Conservation (phyloP, 2,329 filamentous ascomycete genomes). For the Pestalotiopsis sp. region DNA sequence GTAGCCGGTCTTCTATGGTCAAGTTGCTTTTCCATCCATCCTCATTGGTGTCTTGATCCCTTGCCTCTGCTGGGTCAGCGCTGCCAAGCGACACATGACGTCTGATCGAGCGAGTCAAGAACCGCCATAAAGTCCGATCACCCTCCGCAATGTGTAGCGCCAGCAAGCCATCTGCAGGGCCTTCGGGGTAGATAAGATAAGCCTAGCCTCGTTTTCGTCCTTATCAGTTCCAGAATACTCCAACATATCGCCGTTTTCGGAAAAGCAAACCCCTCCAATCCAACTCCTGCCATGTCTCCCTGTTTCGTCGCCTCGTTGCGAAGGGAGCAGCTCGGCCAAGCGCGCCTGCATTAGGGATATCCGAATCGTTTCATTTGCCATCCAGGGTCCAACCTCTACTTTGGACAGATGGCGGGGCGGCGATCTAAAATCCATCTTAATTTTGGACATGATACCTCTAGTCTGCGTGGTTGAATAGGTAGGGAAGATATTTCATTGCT, state of each 20-base stretch:
- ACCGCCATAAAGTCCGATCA: constrained; percentile 2
- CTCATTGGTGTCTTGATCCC: background rate
- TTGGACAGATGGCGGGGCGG: background rate
- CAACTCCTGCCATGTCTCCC: background rate
- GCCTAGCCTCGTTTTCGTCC: background rate
- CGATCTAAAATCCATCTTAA: background rate
- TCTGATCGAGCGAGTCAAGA: constrained; percentile 3
- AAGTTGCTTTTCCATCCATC: background rate
- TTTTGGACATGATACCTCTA: background rate
- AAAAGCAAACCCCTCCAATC: constrained; percentile 3
- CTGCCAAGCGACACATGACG: background rate
- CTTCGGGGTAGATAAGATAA: constrained; percentile 5
- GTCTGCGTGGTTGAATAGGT: background rate
- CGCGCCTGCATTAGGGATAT: constrained; percentile 1
- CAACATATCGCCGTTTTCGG: constrained; percentile 5
- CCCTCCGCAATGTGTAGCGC: constrained; percentile 4
- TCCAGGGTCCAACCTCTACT: constrained; percentile 4
- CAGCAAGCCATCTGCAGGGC: background rate
- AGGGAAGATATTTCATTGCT: background rate
- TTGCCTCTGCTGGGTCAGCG: background rate
- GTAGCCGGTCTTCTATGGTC: background rate
- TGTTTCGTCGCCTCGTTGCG: background rate
- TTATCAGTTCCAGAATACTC: constrained; percentile 2
- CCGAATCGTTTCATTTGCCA: background rate
- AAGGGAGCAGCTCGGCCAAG: background rate